These are phyloP conservation scores for Crithidia acanthocephali DNA, from an alignment of 208 protist species.

Conservation along the genomic window DNA sequence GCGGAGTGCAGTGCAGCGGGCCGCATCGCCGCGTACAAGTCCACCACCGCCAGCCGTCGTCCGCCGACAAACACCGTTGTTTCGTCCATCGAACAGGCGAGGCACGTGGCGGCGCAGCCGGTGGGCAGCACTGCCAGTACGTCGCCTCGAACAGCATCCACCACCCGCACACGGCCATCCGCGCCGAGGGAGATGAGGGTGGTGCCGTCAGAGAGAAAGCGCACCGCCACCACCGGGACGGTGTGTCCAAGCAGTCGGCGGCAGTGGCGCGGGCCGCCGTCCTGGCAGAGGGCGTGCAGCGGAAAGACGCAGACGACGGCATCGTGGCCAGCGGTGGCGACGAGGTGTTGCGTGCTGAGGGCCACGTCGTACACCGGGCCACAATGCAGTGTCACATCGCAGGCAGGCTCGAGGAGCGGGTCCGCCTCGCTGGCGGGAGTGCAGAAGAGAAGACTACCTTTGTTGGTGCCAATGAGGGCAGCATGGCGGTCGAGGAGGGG, in stretches of 20 bases:
- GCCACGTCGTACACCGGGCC: conserved; percentile 64
- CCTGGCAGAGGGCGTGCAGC: conserved; percentile 30
- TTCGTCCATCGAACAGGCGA: conserved; percentile 71
- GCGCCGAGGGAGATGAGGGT: conserved; percentile 29
- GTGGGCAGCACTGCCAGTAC: conserved; percentile 40
- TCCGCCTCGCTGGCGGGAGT: background rate
- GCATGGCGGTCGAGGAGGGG: conserved; percentile 12
- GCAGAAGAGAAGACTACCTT: conserved; percentile 28
- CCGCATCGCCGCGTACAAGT: conserved; percentile 45
- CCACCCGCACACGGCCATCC: conserved; percentile 43
- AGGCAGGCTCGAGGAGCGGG: conserved; percentile 19
- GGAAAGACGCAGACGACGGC: conserved; percentile 57
- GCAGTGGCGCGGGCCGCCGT: conserved; percentile 15
- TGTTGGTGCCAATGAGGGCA: conserved; percentile 26
- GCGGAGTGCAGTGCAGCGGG: conserved; percentile 13
- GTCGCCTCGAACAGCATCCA: conserved; percentile 31
- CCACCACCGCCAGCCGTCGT: conserved; percentile 45
- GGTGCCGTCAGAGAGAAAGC: conserved; percentile 31
- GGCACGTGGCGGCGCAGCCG: conserved; percentile 49
- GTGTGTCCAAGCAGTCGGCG: conserved; percentile 56
- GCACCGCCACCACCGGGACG: conserved; percentile 44
- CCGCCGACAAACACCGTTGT: conserved; percentile 69
- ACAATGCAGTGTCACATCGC: conserved; percentile 53
- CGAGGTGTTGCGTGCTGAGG: conserved; percentile 45
- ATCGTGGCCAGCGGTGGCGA: conserved; percentile 78